phyloP scores from a whole-genome alignment of 2,329 filamentous ascomycete species.

The Colletotrichum sp. region DNA sequence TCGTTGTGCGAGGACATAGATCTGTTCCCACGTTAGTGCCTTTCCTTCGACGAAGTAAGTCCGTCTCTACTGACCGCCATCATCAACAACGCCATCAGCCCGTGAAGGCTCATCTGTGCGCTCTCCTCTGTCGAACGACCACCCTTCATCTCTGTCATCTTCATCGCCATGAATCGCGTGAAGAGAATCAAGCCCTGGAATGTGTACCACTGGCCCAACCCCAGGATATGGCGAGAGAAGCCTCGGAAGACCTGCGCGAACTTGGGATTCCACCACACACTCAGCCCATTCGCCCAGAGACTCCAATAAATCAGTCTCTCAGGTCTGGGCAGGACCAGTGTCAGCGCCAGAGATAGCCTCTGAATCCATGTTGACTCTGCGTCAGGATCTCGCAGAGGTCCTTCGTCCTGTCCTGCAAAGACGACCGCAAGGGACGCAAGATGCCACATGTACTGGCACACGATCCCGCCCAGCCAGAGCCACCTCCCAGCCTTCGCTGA shows the following conservation, averaged over 20 bases:
- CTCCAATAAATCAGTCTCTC: conserved; percentile 51
- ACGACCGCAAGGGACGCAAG: conserved; percentile 29
- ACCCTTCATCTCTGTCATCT: conserved; percentile 43
- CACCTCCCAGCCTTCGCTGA: conserved; percentile 46
- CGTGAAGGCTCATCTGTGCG: conserved; percentile 58
- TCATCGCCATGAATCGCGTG: conserved; percentile 57
- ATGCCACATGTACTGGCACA: conserved; percentile 58
- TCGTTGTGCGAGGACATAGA: conserved; percentile 47
- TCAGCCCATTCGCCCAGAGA: conserved; percentile 52
- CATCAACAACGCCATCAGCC: conserved; percentile 57
- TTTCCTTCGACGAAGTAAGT: not conserved
- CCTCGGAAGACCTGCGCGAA: conserved; percentile 66
- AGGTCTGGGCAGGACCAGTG: conserved; percentile 33
- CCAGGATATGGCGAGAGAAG: conserved; percentile 63
- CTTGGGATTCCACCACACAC: conserved; percentile 73
- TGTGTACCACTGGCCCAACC: conserved; percentile 69
- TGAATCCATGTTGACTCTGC: not conserved
- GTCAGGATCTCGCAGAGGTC: conserved; percentile 17
- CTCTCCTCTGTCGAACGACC: conserved; percentile 40
- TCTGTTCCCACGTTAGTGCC: conserved; percentile 36
- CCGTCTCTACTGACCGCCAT: conserved; percentile 50
- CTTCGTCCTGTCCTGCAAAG: not conserved
- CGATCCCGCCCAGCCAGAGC: conserved; percentile 54
- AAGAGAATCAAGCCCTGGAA: conserved; percentile 66
- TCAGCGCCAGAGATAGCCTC: conserved; percentile 28